Percentiles rank a stretch among this genome's conserved stretches.
Conservation (phyloP, 2,329 filamentous ascomycete species). For the Nemania abortiva region DNA sequence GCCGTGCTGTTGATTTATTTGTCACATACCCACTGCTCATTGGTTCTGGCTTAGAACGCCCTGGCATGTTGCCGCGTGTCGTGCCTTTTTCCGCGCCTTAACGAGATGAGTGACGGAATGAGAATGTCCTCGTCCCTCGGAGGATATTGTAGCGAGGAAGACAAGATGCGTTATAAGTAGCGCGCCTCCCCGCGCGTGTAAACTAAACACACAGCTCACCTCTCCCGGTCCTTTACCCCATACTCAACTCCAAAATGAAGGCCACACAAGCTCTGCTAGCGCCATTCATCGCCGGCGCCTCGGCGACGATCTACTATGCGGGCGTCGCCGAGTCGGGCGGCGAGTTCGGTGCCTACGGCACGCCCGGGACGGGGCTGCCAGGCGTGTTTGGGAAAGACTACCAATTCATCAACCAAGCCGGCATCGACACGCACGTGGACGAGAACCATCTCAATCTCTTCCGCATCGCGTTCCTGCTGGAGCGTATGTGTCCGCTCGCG, state of each 20-base stretch:
- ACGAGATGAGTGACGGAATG: conserved; percentile 21
- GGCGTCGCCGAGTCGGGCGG: conserved; percentile 62
- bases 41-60: not conserved
- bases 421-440: conserved; percentile 60
- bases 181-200: not conserved
- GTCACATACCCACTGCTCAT: not conserved
- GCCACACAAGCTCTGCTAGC: conserved; percentile 34
- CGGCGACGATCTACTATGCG: conserved; percentile 61
- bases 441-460: conserved; percentile 62
- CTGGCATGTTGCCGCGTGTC: not conserved
- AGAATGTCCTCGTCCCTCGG: conserved; percentile 15
- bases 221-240: not conserved
- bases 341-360: conserved; percentile 61
- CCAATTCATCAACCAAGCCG: conserved; percentile 60
- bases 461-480: conserved; percentile 62
- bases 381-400: conserved; percentile 64
- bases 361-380: conserved; percentile 59
- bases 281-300: conserved; percentile 45
- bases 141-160: not conserved
- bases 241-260: conserved; percentile 40
- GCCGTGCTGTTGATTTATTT: not conserved
- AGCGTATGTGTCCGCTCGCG: conserved; percentile 62
- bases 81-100: not conserved
- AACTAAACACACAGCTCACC: not conserved
- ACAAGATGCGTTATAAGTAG: conserved; percentile 20